Evolutionary conservation across 768 basidiomycete genomes (phyloP).

Genomic region (Boletus sensibilis): DNA sequence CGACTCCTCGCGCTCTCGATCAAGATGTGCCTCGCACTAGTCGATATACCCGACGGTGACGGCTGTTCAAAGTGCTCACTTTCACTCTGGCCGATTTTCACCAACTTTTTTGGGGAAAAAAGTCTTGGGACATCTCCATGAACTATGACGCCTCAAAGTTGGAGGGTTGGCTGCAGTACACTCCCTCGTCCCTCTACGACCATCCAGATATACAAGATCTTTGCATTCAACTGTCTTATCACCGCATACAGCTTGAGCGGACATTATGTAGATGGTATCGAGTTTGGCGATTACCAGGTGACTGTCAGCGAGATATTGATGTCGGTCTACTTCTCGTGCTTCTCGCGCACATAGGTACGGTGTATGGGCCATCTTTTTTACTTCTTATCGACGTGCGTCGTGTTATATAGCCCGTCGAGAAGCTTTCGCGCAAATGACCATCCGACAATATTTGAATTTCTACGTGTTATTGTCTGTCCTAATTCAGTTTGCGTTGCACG

Average conservation of each 20-base stretch:
- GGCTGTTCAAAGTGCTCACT: no score
- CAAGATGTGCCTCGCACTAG: background rate
- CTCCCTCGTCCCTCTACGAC: slow-evolving; percentile 38
- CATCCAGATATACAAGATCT: slow-evolving; percentile 99
- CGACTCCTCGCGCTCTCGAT: background rate
- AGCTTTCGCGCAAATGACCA: slow-evolving; percentile 89
- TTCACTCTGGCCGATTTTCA: no score
- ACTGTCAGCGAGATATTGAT: slow-evolving; percentile 91
- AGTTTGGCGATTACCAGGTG: slow-evolving; percentile 98
- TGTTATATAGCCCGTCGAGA: slow-evolving; percentile 87
- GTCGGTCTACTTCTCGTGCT: slow-evolving; percentile 98
- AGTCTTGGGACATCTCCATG: no score
- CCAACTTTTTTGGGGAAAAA: no score
- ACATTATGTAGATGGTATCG: slow-evolving; percentile 97
- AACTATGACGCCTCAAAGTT: no score
- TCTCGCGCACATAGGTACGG: slow-evolving; percentile 91
- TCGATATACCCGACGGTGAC: background rate
- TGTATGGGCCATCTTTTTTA: background rate
- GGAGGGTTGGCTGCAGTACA: no score
- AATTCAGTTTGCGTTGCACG: slow-evolving; percentile 92
- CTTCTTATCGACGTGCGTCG: background rate
- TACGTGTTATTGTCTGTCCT: slow-evolving; percentile 93
- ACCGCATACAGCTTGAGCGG: slow-evolving; percentile 98
- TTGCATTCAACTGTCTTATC: slow-evolving; percentile 95
- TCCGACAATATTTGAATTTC: slow-evolving; percentile 92